These are phyloP conservation scores for Fusarium sp. DNA, from an alignment of 2,329 filamentous ascomycete genomes.

Conservation along the genomic window DNA sequence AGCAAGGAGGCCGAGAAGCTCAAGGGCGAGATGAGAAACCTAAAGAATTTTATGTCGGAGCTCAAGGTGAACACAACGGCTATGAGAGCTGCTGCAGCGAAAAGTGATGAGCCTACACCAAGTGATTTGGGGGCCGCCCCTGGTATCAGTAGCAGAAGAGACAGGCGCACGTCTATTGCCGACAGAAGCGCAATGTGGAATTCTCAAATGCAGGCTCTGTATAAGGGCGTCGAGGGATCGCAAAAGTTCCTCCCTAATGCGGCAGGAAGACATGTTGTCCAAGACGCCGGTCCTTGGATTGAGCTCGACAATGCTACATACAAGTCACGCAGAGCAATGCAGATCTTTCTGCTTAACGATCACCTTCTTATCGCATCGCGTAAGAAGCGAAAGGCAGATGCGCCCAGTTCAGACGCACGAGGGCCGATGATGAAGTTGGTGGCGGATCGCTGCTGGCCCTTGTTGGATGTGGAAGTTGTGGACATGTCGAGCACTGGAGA, in stretches of 20 bases:
- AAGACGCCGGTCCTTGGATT: conserved; percentile 94
- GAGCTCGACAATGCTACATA: conserved; percentile 98
- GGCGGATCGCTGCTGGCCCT: conserved; percentile 92
- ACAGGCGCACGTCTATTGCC: conserved; percentile 90
- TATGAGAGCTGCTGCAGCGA: conserved; percentile 69
- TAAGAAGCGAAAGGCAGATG: conserved; percentile 91
- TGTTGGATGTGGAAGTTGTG: conserved; percentile 92
- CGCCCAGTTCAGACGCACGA: conserved; percentile 61
- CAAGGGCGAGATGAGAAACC: conserved; percentile 92
- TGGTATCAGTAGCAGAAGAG: conserved; percentile 73
- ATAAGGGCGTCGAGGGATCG: conserved; percentile 97
- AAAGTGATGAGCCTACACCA: conserved; percentile 60
- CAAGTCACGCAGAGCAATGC: conserved; percentile 89
- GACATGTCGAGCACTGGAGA: conserved; percentile 80
- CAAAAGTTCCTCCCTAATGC: conserved; percentile 96
- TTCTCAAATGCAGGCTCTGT: conserved; percentile 79
- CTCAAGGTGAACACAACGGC: conserved; percentile 82
- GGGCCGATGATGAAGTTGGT: conserved; percentile 80
- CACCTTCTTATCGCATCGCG: conserved; percentile 90
- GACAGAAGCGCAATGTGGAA: conserved; percentile 76
- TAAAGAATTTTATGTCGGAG: conserved; percentile 92
- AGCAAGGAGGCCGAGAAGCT: conserved; percentile 99
- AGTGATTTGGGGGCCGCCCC: conserved; percentile 59
- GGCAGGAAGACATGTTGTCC: conserved; percentile 90
- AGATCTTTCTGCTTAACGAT: conserved; percentile 93